A percentile compares a stretch with the other conserved stretches of the same genome.
These are phyloP conservation scores for Fusarium duplospermum DNA, from an alignment of 2,329 filamentous ascomycete species.

Conservation along the genomic window DNA sequence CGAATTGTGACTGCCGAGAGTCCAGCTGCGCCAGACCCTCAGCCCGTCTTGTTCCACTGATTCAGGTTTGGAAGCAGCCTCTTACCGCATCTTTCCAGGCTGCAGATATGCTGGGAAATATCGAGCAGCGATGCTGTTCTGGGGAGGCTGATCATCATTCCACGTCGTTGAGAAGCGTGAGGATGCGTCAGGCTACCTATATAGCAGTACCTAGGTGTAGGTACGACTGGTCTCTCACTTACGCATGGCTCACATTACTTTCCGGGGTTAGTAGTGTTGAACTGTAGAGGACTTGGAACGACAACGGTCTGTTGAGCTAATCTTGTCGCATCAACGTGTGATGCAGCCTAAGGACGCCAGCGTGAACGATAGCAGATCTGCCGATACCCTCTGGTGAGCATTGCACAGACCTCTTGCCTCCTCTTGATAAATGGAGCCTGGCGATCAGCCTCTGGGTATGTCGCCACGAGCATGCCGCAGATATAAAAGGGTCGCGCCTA, in stretches of 20 bases:
- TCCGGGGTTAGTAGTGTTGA: background rate
- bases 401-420: background rate
- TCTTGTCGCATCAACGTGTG: background rate
- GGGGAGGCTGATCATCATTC: background rate
- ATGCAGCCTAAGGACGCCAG: background rate
- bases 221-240: background rate
- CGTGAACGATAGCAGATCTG: background rate
- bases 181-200: background rate
- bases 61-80: background rate
- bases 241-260: background rate
- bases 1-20: too few relatives aligned
- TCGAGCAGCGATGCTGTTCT: background rate
- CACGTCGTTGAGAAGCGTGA: background rate
- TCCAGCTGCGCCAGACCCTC: too few relatives aligned
- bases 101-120: background rate
- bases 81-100: background rate
- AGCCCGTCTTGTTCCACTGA: too few relatives aligned
- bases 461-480: background rate
- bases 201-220: background rate
- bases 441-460: background rate
- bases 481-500: background rate
- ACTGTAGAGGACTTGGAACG: background rate
- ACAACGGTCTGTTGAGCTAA: background rate
- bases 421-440: background rate
- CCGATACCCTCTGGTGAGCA: background rate